A percentile compares a stretch with the other conserved stretches of the same genome.
Evolutionary conservation across 345 rosid genomes (phyloP).

Genomic region (Sonneratia caseolaris): DNA sequence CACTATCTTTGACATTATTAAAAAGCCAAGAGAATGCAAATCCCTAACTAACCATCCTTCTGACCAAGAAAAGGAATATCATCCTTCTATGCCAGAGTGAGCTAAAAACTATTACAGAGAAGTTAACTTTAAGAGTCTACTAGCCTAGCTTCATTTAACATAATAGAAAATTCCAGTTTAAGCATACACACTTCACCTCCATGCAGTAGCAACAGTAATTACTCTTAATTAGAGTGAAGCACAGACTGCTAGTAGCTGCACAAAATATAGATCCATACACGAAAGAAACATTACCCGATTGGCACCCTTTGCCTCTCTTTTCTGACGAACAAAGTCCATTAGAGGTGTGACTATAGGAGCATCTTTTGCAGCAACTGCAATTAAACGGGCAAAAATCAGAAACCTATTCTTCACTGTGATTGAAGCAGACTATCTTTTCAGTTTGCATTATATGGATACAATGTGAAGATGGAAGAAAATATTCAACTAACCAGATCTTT

Average conservation of each 20-base stretch:
- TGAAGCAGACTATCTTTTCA: neutral
- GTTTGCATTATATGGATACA: neutral
- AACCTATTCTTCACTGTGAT: neutral
- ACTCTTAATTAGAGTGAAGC: neutral
- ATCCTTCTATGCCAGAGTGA: neutral
- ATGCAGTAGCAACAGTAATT: neutral
- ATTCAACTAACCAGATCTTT: conserved; percentile 46
- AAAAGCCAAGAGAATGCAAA: neutral
- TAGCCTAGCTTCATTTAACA: neutral
- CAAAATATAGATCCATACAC: neutral
- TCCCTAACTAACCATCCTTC: neutral
- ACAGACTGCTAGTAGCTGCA: neutral
- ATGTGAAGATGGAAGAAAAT: neutral
- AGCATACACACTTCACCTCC: neutral
- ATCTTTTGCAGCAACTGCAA: conserved; percentile 37
- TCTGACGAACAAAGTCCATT: conserved; percentile 62
- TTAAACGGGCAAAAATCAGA: neutral
- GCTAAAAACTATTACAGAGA: neutral
- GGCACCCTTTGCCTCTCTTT: conserved; percentile 45
- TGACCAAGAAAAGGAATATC: neutral
- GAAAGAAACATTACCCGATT: conserved; percentile 24
- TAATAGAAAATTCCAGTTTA: neutral
- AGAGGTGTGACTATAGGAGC: conserved; percentile 42
- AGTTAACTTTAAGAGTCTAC: neutral
- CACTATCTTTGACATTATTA: neutral